A percentile compares a stretch with the other conserved stretches of the same genome.
These are phyloP conservation scores for Pittosporum tobira DNA, from an alignment of 129 eudicot species.

Conservation along the genomic window DNA sequence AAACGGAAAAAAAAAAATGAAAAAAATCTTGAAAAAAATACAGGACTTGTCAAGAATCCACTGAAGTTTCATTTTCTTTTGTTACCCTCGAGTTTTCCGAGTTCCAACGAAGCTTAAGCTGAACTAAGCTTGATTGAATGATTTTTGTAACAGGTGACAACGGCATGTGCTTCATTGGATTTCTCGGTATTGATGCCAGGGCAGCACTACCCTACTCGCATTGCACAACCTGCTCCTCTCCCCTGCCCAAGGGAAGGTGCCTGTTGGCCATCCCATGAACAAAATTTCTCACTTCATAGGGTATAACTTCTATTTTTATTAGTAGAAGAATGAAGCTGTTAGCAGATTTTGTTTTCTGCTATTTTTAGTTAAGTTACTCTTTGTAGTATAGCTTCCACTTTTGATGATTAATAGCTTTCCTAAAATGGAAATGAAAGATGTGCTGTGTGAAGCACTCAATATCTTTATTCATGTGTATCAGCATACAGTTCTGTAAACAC, in stretches of 20 bases:
- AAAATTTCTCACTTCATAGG: conserved; percentile 14
- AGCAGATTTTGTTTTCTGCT: not conserved
- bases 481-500: too few relatives aligned
- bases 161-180: conserved; percentile 46
- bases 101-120: too few relatives aligned
- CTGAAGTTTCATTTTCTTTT: too few relatives aligned
- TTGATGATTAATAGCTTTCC: too few relatives aligned
- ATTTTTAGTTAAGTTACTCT: not conserved
- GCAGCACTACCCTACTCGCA: conserved; percentile 66
- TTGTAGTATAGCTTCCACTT: too few relatives aligned
- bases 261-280: conserved; percentile 58
- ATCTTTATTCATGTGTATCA: too few relatives aligned
- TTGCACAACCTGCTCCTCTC: conserved; percentile 84
- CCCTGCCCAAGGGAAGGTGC: conserved; percentile 76
- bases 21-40: too few relatives aligned
- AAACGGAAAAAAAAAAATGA: too few relatives aligned
- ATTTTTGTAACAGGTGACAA: conserved; percentile 35
- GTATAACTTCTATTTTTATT: not conserved
- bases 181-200: conserved; percentile 91
- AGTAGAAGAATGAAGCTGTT: not conserved
- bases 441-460: too few relatives aligned
- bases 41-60: too few relatives aligned
- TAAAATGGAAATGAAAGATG: too few relatives aligned
- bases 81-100: too few relatives aligned
- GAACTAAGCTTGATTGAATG: not conserved